A percentile compares a stretch with the other conserved stretches of the same genome.
Conservation (phyloP, 2,329 filamentous ascomycete genomes). For the Pestalotiopsis sp. region DNA sequence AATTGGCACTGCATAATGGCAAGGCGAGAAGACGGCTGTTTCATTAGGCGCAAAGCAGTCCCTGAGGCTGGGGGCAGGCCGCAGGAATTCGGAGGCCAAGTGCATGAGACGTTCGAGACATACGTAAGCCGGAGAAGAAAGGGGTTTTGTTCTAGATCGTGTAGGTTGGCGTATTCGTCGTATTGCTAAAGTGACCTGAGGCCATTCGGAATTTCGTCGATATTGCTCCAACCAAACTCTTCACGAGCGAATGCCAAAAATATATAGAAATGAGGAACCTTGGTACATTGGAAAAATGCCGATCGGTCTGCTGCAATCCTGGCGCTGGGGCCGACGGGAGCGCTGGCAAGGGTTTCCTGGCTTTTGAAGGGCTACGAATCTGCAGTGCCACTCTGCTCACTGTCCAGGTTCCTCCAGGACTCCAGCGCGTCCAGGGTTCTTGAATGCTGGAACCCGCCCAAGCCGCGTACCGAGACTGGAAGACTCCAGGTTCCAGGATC, state of each 20-base stretch:
- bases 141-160: background rate
- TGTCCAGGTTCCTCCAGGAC: no score
- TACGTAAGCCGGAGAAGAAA: background rate
- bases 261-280: background rate
- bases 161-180: background rate
- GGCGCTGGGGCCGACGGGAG: background rate
- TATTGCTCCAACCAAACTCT: background rate
- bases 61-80: background rate
- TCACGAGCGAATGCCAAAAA: background rate
- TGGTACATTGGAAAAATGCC: background rate
- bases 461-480: background rate
- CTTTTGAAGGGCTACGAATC: background rate
- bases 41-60: constrained; percentile 11
- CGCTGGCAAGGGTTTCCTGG: background rate
- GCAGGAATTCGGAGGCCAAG: background rate
- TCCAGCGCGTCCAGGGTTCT: background rate
- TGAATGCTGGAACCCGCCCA: background rate
- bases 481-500: background rate
- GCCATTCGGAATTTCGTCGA: background rate
- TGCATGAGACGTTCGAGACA: background rate
- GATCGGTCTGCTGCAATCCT: background rate
- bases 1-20: constrained; percentile 1
- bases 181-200: background rate
- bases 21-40: constrained; percentile 7
- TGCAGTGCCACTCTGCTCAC: background rate